These are phyloP conservation scores for Platanthera zijinensis DNA, from an alignment of 106 monocot species.

Conservation along the genomic window DNA sequence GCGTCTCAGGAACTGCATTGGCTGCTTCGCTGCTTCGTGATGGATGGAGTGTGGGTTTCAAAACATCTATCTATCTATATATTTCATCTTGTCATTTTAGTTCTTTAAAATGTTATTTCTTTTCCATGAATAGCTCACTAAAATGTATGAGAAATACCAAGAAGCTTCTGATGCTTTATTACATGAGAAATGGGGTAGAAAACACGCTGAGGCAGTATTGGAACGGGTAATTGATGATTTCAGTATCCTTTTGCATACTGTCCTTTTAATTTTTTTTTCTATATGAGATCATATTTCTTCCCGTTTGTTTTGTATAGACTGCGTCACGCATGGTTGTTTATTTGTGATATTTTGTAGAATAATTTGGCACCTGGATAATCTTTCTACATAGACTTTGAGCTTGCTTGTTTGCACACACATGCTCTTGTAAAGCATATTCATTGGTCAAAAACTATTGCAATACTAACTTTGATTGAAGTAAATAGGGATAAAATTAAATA, in stretches of 20 bases:
- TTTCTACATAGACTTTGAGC: background rate
- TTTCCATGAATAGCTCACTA: constrained; percentile 53
- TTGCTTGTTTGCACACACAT: background rate
- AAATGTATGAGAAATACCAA: constrained; percentile 99
- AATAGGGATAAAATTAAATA: too few relatives aligned
- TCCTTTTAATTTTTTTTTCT: background rate
- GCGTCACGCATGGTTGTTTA: too few relatives aligned
- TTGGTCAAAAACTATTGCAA: background rate
- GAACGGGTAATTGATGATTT: constrained; percentile 42
- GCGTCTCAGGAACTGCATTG: constrained; percentile 93
- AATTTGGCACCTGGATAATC: background rate
- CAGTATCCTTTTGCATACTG: background rate
- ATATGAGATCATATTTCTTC: background rate
- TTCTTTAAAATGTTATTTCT: constrained; percentile 2
- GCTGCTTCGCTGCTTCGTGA: constrained; percentile 90
- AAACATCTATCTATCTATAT: background rate
- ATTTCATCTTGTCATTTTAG: background rate
- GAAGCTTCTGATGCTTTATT: constrained; percentile 85
- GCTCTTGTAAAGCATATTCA: background rate
- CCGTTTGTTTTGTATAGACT: background rate
- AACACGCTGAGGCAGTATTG: constrained; percentile 64
- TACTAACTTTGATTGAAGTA: too few relatives aligned
- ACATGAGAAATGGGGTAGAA: constrained; percentile 81
- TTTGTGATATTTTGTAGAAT: too few relatives aligned
- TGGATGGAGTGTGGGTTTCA: constrained; percentile 91